phyloP scores from a whole-genome alignment of 768 basidiomycete genomes.

The Jaapia argillacea region DNA sequence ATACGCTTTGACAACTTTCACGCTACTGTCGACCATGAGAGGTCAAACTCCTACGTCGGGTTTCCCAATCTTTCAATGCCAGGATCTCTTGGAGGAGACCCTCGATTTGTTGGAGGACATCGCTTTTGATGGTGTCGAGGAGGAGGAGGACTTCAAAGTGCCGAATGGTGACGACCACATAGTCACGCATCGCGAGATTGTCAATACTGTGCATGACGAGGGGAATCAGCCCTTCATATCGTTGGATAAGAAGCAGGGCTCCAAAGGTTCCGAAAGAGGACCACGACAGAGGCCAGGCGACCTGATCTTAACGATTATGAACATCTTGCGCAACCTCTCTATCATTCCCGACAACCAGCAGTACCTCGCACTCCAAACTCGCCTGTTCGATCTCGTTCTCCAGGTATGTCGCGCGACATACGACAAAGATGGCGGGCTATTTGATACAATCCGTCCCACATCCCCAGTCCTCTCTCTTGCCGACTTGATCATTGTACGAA shows the following conservation, averaged over 20 bases:
- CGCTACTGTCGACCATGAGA: constrained; percentile 70
- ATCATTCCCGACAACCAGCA: constrained; percentile 58
- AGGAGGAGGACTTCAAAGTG: constrained; percentile 10
- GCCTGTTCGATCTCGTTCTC: constrained; percentile 56
- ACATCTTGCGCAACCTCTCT: constrained; percentile 85
- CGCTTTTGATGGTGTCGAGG: constrained; percentile 50
- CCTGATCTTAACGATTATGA: constrained; percentile 57
- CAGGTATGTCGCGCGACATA: constrained; percentile 50
- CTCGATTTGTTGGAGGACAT: constrained; percentile 80
- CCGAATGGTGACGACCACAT: constrained; percentile 2
- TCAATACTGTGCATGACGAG: constrained; percentile 46
- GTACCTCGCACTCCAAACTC: constrained; percentile 54
- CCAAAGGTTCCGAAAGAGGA: constrained; percentile 37
- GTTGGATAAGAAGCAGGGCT: constrained; percentile 37
- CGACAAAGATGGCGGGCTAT: constrained; percentile 18
- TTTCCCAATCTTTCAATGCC: constrained; percentile 67
- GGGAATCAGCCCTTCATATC: constrained; percentile 52
- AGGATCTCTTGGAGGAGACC: constrained; percentile 77
- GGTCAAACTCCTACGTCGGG: constrained; percentile 46
- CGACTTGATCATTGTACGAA: constrained; percentile 66
- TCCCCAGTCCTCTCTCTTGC: constrained; percentile 56
- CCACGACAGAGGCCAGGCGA: constrained; percentile 62
- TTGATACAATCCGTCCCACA: constrained; percentile 22
- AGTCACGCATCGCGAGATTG: constrained; percentile 58
- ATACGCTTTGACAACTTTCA: constrained; percentile 83